Conservation (phyloP, 1,284 basidiomycete genomes). For the Sporisorium scitamineum region DNA sequence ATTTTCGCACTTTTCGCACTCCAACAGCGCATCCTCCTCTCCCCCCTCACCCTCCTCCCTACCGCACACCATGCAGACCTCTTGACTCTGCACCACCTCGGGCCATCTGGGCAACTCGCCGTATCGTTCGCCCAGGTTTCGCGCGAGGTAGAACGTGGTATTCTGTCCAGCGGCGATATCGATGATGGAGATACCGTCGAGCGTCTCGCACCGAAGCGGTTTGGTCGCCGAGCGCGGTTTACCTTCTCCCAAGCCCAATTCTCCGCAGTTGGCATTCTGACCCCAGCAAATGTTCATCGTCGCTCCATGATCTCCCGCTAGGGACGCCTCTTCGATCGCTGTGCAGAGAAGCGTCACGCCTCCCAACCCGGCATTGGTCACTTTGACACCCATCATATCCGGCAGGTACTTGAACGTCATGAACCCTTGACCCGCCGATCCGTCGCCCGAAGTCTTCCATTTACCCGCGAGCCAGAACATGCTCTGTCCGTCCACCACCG, state of each 20-base stretch:
- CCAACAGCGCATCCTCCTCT: slow-evolving; percentile 58
- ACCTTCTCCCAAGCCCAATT: slow-evolving; percentile 83
- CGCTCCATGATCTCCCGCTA: slow-evolving; percentile 73
- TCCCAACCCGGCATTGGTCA: slow-evolving; percentile 76
- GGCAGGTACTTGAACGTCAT: slow-evolving; percentile 59
- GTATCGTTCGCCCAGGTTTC: slow-evolving; percentile 73
- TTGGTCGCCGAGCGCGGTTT: slow-evolving; percentile 88
- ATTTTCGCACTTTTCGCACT: slow-evolving; percentile 79
- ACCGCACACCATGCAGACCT: slow-evolving; percentile 80
- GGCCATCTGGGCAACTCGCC: slow-evolving; percentile 64
- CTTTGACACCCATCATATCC: slow-evolving; percentile 63
- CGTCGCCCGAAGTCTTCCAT: slow-evolving; percentile 93
- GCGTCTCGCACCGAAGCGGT: slow-evolving; percentile 78
- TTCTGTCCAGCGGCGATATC: slow-evolving; percentile 86
- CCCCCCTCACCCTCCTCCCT: slow-evolving; percentile 74
- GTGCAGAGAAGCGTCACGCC: slow-evolving; percentile 90
- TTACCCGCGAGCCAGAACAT: slow-evolving; percentile 78
- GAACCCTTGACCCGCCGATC: slow-evolving; percentile 71
- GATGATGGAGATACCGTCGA: slow-evolving; percentile 81
- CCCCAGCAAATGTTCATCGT: slow-evolving; percentile 87
- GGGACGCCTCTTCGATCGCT: slow-evolving; percentile 74
- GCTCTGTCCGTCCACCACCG: slow-evolving; percentile 83
- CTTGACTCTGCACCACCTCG: slow-evolving; percentile 75
- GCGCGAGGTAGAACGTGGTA: slow-evolving; percentile 79
- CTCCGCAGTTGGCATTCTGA: slow-evolving; percentile 79